Base-by-base conservation (phyloP, 2,329 filamentous ascomycete genomes). In the Elsinoe ampelina region DNA sequence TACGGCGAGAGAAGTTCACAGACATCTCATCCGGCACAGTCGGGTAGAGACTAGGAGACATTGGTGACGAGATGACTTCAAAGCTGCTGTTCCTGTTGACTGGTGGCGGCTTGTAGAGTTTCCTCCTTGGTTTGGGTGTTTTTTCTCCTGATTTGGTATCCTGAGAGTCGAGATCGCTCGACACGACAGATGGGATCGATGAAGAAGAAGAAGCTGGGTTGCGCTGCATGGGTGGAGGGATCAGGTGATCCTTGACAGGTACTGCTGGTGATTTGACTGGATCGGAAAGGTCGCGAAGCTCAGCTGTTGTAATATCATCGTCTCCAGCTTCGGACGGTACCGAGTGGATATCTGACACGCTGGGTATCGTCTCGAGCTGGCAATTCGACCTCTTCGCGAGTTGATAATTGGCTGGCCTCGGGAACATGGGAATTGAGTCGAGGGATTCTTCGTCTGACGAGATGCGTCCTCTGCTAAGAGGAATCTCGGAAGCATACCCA, bases 11-110 rank as follows among this genome's bases (percentile, higher is more conserved):
- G 55, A 72, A 73, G 22, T 68, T 67, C 26, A 62, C 61, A 36
- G 64, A 64, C n/a, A 72, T 61, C 43, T 69, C 63, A 13, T 62
- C 63, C 10, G 70, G 70, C 6, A 72, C 64, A 3, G n/a, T 38
- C 5, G 54, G 54, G n/a, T 47, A 56, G 17, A 45, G 13, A 15
- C 42, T 45, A 4, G 54, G 54, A 19, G 19, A 60, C 61, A 19
- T 70, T 67, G 52, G 72, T 68, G 15, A 62, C 12, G 39, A 39
- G 5, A 42, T 13, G 11, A 56, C 54, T 10, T 56, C 54, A n/a
- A 22, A 47, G 42, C 41, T 56, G 32, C 30, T 45, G 63, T 57
- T 68, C 65, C 19, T 62, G 58, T 55, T 67, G 63, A 45, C 58
- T 20, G 66, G 65, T 59, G 65, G 65, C 1, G 63, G 57, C 48